Conservation (phyloP, 2,329 filamentous ascomycete species). For the Ceratocystis destructans region DNA sequence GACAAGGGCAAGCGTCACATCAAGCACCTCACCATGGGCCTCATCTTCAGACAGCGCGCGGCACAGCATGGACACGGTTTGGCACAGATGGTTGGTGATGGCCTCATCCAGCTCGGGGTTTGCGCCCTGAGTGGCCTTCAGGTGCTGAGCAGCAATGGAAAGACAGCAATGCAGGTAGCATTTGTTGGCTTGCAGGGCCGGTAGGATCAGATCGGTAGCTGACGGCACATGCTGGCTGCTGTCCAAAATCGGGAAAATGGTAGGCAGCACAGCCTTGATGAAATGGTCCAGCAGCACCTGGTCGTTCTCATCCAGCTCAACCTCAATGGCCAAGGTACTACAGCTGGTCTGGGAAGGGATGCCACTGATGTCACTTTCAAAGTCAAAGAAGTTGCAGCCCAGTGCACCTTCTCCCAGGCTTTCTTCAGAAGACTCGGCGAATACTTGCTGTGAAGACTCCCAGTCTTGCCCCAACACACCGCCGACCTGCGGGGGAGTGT, state of each 20-base stretch:
- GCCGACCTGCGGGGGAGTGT: conserved; percentile 59
- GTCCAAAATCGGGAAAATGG: conserved; percentile 86
- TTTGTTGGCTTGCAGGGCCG: conserved; percentile 79
- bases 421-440: conserved; percentile 6
- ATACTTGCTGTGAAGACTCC: conserved; percentile 39
- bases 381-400: conserved; percentile 59
- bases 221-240: conserved; percentile 75
- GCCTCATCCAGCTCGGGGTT: conserved; percentile 71
- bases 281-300: conserved; percentile 82
- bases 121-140: conserved; percentile 57
- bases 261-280: conserved; percentile 70
- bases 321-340: conserved; percentile 49
- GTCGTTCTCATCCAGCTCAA: conserved; percentile 79
- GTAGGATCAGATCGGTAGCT: conserved; percentile 68
- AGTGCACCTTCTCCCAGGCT: neutral
- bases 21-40: conserved; percentile 75
- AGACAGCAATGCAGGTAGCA: conserved; percentile 92
- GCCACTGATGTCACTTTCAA: conserved; percentile 38
- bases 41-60: conserved; percentile 66
- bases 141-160: conserved; percentile 82
- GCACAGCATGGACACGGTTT: conserved; percentile 75
- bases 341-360: conserved; percentile 74
- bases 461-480: conserved; percentile 54
- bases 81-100: conserved; percentile 82
- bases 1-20: conserved; percentile 87